phyloP scores from a whole-genome alignment of 2,329 filamentous ascomycete species.

The Cladosporium sp. region DNA sequence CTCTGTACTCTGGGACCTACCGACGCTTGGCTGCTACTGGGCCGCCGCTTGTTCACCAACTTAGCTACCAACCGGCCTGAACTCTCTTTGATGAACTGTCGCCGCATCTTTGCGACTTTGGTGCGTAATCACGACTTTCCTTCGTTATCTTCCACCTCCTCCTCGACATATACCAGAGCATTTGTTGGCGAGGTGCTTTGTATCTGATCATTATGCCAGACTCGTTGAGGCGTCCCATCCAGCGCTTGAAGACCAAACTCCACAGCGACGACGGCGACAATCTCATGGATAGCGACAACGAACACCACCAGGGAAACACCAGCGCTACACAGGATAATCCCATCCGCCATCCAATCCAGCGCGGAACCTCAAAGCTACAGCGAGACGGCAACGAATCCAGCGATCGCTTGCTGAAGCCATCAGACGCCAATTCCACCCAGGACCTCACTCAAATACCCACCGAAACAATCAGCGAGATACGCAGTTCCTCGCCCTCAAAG shows the following conservation, averaged over 20 bases:
- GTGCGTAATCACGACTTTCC: neutral
- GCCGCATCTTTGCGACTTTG: constrained; percentile 1
- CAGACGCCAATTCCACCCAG: neutral
- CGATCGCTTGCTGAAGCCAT: neutral
- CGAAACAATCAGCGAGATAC: neutral
- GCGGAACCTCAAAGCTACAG: constrained; percentile 10
- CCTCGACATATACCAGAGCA: neutral
- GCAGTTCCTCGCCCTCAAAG: neutral
- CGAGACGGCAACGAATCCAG: constrained; percentile 5
- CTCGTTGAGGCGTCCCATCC: neutral
- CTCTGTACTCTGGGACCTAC: neutral
- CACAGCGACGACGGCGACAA: neutral
- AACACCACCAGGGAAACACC: neutral
- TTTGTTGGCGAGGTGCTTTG: neutral
- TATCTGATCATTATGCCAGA: constrained; percentile 6
- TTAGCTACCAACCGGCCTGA: neutral
- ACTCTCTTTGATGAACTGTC: neutral
- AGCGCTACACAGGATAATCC: neutral
- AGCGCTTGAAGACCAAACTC: neutral
- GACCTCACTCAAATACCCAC: neutral
- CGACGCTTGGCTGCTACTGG: neutral
- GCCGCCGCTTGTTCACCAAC: neutral
- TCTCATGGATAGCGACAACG: neutral
- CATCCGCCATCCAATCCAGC: constrained; percentile 13
- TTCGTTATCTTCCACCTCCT: neutral